phyloP scores from a whole-genome alignment of 2,329 filamentous ascomycete species.

The Grosmannia penicillata region DNA sequence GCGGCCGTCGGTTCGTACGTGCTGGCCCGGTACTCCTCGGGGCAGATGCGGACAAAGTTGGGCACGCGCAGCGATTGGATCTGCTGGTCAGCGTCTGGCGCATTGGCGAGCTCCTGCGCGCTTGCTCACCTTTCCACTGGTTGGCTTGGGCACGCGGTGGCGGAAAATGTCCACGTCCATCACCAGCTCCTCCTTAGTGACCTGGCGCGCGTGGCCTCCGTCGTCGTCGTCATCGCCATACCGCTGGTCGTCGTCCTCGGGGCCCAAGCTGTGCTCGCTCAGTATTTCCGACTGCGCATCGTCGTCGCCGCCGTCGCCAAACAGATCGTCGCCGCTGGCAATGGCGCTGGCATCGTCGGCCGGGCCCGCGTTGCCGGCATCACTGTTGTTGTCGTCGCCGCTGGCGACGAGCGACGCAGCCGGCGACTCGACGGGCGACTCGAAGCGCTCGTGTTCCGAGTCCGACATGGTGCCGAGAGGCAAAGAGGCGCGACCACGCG shows the following conservation, averaged over 20 bases:
- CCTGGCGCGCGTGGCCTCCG: conserved; percentile 22
- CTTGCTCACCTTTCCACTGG: conserved; percentile 52
- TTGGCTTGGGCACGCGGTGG: conserved; percentile 55
- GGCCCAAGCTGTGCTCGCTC: conserved; percentile 45
- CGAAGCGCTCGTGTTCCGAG: conserved; percentile 8
- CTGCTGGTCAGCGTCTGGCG: conserved; percentile 22
- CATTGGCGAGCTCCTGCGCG: conserved; percentile 8
- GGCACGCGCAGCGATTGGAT: conserved; percentile 58
- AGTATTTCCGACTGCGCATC: conserved; percentile 43
- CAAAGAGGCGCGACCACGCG: not conserved
- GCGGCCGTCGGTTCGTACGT: conserved; percentile 47
- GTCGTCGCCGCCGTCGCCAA: conserved; percentile 18
- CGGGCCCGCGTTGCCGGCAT: too few species aligned
- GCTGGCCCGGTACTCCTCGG: conserved; percentile 49
- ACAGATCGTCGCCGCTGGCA: conserved; percentile 10
- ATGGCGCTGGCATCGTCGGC: not conserved
- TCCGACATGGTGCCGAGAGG: conserved; percentile 8
- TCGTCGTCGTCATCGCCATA: conserved; percentile 28
- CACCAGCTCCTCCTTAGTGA: conserved; percentile 39
- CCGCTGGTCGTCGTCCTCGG: conserved; percentile 28
- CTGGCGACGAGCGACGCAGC: conserved; percentile 1
- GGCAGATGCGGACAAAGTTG: conserved; percentile 55
- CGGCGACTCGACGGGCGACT: conserved; percentile 7
- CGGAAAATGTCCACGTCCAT: conserved; percentile 51
- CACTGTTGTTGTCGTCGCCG: conserved; percentile 5